A percentile compares a stretch with the other conserved stretches of the same genome.
Evolutionary conservation across 2,329 filamentous ascomycete genomes (phyloP).

Genomic region (Colletotrichum sp.): DNA sequence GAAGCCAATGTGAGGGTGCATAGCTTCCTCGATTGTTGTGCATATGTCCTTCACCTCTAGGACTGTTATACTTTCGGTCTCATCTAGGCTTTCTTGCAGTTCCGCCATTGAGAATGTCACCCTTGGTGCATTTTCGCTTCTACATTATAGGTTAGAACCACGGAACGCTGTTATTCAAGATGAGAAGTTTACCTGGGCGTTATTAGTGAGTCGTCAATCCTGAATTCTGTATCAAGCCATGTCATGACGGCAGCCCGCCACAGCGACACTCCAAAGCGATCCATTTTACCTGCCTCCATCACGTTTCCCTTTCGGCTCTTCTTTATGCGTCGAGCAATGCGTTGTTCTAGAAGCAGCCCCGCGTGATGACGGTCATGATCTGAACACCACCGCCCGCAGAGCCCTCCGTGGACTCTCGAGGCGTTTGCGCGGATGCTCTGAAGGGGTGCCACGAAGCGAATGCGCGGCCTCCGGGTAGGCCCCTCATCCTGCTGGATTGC

Average conservation of each 20-base stretch:
- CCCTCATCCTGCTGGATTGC: neutral
- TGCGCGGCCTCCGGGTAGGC: neutral
- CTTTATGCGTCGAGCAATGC: neutral
- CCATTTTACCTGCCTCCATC: neutral
- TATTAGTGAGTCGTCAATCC: neutral
- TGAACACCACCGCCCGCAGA: neutral
- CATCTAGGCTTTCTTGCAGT: neutral
- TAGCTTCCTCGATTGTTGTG: too few species aligned
- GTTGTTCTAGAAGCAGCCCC: neutral
- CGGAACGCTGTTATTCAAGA: neutral
- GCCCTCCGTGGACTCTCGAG: neutral
- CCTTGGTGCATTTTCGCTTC: too few species aligned
- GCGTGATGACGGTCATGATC: neutral
- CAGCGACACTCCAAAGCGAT: neutral
- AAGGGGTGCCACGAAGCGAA: neutral
- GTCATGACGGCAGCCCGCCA: neutral
- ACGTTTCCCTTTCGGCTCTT: neutral
- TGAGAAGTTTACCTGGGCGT: neutral
- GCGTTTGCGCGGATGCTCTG: neutral
- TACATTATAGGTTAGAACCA: too few species aligned
- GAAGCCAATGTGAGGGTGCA: too few species aligned
- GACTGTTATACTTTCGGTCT: neutral
- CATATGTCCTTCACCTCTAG: too few species aligned
- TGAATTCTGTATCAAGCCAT: neutral
- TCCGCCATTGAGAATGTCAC: neutral